Conservation (phyloP, 1,284 basidiomycete genomes). For the Pulveroboletus sp. region DNA sequence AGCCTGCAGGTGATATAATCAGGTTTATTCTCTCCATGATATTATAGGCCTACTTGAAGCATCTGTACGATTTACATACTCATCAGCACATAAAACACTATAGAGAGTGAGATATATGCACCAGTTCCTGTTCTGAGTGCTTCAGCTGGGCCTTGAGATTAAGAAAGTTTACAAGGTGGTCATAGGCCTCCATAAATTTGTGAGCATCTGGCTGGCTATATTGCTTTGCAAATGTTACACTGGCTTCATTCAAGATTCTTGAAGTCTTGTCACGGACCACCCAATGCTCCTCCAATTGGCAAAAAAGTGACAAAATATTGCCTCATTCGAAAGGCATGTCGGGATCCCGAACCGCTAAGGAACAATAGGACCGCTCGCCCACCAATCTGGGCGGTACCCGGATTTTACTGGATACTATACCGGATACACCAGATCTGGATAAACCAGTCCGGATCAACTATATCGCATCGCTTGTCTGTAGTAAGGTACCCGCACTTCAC, state of each 20-base stretch:
- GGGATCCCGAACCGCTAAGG: no score
- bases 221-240: constrained; percentile 14
- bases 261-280: constrained; percentile 1
- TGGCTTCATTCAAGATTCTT: constrained; percentile 9
- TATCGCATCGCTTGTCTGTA: no score
- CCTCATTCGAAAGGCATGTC: no score
- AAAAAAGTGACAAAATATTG: no score
- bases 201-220: constrained; percentile 10
- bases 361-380: no score
- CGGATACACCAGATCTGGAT: no score
- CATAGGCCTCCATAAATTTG: constrained; percentile 11
- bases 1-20: constrained; percentile 10
- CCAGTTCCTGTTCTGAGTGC: constrained; percentile 12
- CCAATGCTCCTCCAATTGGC: neutral
- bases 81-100: constrained; percentile 5
- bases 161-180: constrained; percentile 14
- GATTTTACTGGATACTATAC: no score
- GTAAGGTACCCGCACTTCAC: no score
- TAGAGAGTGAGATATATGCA: neutral
- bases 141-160: neutral
- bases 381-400: no score
- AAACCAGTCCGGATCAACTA: no score
- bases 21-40: neutral
- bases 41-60: constrained; percentile 17
- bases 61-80: constrained; percentile 14